Base-by-base conservation (phyloP, 208 protist species). In the Acanthamoeba pearcei region DNA sequence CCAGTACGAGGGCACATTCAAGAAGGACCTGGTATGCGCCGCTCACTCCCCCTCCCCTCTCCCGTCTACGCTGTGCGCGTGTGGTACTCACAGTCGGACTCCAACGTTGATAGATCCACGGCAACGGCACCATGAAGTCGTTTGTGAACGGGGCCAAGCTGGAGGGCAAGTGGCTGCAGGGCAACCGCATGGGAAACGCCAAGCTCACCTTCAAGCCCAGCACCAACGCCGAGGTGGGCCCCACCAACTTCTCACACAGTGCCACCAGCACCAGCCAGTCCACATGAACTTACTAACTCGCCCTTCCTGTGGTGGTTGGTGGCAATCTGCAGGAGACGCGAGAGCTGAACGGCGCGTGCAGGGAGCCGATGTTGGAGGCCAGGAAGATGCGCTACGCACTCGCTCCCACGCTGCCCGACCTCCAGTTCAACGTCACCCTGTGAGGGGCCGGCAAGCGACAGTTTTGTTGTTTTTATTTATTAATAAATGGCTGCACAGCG, bases 191-290 rank as follows among this genome's bases (percentile, higher is more conserved):
- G 19, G 82, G 82, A 6, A 57, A 89, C 53, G 82, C 82, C 51
- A 89, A 89, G 53, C 82, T 89, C 82, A 89, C 82, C 51, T 89
- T 89, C 82, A 89, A 89, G 55, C 82, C 82, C 51, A 89, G 42
- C 42, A 46, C 32, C n/a, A 42, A 82, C 72, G 72, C 35, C 72
- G 72, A 82, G 72, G 72, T 82, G 19, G 13, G 60, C 6, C 13
- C 38, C 2, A 38, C 38, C 38, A 38, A 38, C 38, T 38, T 38
- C 38, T 38, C 38, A 19, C 60, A n/a, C 60, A 66, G 60, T 1
- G 3, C 60, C 13, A 13, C 60, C 22, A 17, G 10, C 12, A 17
- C 60, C 42, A 1, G 38, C 38, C 38, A 38, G 38, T 38, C 38
- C 1, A 38, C 38, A 38, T 2, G 38, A 38, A 38, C 38, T 38